These are phyloP conservation scores for Debaryomyces prosopidis DNA, from an alignment of 805 yeast genomes.

Conservation along the genomic window DNA sequence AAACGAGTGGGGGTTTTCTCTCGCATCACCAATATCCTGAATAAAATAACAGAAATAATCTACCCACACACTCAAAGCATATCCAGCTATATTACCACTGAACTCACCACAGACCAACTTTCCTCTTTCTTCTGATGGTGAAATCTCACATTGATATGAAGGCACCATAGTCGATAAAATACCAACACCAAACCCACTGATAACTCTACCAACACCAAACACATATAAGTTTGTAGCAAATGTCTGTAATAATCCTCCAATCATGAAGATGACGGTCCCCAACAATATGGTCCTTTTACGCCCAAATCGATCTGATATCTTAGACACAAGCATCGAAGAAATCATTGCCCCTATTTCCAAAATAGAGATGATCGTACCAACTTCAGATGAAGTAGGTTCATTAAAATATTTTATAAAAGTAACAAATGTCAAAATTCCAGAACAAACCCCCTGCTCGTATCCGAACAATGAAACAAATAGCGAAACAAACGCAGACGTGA, in stretches of 20 bases:
- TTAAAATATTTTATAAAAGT: conserved; percentile 70
- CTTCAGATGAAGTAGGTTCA: conserved; percentile 69
- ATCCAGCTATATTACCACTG: conserved; percentile 83
- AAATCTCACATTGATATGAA: conserved; percentile 83
- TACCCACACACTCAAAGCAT: conserved; percentile 82
- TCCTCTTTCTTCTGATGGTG: conserved; percentile 86
- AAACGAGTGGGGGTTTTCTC: conserved; percentile 34
- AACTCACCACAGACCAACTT: conserved; percentile 84
- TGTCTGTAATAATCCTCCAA: conserved; percentile 79
- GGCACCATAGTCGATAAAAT: conserved; percentile 82
- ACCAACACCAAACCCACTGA: conserved; percentile 88
- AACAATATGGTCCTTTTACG: conserved; percentile 75
- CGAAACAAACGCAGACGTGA: conserved; percentile 47
- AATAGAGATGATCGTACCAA: conserved; percentile 87
- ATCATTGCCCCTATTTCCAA: conserved; percentile 85
- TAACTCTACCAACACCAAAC: conserved; percentile 72
- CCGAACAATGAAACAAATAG: conserved; percentile 43
- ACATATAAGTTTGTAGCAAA: conserved; percentile 52
- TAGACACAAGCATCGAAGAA: conserved; percentile 76
- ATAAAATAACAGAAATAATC: conserved; percentile 75
- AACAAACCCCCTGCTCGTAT: conserved; percentile 76
- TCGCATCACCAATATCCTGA: conserved; percentile 48
- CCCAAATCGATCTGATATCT: conserved; percentile 76
- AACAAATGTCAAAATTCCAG: conserved; percentile 76
- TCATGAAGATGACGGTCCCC: conserved; percentile 74